A percentile compares a stretch with the other conserved stretches of the same genome.
Conservation (phyloP, 768 basidiomycete genomes). For the Chalciporus sphaerocephalus region DNA sequence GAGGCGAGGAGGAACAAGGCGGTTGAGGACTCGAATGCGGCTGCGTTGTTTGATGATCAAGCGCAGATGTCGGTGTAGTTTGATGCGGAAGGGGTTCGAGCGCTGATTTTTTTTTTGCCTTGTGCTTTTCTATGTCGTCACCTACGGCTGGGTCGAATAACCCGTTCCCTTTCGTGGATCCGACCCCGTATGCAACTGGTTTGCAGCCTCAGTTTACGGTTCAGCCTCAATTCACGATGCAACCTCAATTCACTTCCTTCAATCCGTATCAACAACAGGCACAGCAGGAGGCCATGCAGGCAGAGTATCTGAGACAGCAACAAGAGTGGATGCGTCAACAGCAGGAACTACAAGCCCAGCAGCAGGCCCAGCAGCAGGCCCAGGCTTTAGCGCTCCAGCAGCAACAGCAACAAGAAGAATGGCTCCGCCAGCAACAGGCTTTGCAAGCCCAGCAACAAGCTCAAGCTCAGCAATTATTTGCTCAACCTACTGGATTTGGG, state of each 20-base stretch:
- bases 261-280: slow-evolving; percentile 93
- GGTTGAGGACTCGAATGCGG: slow-evolving; percentile 68
- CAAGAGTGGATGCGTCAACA: slow-evolving; percentile 75
- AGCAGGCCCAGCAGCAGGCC: slow-evolving; percentile 42
- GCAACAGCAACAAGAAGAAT: slow-evolving; percentile 49
- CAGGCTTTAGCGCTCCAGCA: slow-evolving; percentile 40
- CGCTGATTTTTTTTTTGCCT: slow-evolving; percentile 4
- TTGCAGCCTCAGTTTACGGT: slow-evolving; percentile 71
- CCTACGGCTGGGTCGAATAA: slow-evolving; percentile 39
- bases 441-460: slow-evolving; percentile 43
- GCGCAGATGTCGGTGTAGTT: slow-evolving; percentile 60
- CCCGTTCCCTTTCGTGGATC: slow-evolving; percentile 59
- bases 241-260: slow-evolving; percentile 87
- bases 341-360: slow-evolving; percentile 41
- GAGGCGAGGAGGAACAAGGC: slow-evolving; percentile 71
- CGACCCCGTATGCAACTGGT: slow-evolving; percentile 54
- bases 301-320: slow-evolving; percentile 45
- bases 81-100: slow-evolving; percentile 3
- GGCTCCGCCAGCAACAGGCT: slow-evolving; percentile 59
- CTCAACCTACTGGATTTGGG: slow-evolving; percentile 76
- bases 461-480: slow-evolving; percentile 42
- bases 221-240: slow-evolving; percentile 71
- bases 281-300: slow-evolving; percentile 82
- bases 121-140: too few relatives aligned
- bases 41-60: slow-evolving; percentile 81